Percentiles rank a stretch among this genome's conserved stretches.
Evolutionary conservation across 2,329 filamentous ascomycete genomes (phyloP).

Genomic region (Colletotrichum somersetense): DNA sequence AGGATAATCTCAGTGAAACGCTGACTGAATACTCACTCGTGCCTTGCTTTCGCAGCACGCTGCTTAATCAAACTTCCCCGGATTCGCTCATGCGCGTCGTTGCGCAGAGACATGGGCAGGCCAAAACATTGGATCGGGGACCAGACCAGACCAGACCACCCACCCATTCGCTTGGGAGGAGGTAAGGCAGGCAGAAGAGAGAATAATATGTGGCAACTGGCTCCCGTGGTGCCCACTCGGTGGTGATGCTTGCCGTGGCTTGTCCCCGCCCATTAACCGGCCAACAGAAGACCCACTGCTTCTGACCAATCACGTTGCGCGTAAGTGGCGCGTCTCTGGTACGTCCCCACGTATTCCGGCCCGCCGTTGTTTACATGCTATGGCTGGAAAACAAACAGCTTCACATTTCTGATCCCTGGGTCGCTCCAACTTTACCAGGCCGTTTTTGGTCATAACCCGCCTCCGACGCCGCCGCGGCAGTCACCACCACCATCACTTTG

Average conservation of each 20-base stretch:
- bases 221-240: slow-evolving; percentile 6
- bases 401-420: slow-evolving; percentile 37
- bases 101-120: slow-evolving; percentile 25
- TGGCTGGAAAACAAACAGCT: slow-evolving; percentile 27
- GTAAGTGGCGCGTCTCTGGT: slow-evolving; percentile 33
- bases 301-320: slow-evolving; percentile 28
- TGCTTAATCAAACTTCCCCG: slow-evolving; percentile 27
- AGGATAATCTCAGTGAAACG: slow-evolving; percentile 20
- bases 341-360: slow-evolving; percentile 18
- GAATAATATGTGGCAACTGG: background rate
- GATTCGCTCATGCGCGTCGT: slow-evolving; percentile 36
- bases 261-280: slow-evolving; percentile 33
- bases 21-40: slow-evolving; percentile 25
- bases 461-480: slow-evolving; percentile 31
- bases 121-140: slow-evolving; percentile 31
- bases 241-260: slow-evolving; percentile 10
- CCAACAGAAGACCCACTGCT: slow-evolving; percentile 19
- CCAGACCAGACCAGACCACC: background rate
- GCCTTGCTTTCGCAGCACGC: slow-evolving; percentile 20
- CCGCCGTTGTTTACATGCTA: slow-evolving; percentile 32
- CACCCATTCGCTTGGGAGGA: background rate
- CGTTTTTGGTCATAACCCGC: slow-evolving; percentile 40
- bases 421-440: slow-evolving; percentile 28
- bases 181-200: background rate
- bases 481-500: slow-evolving; percentile 21